Evolutionary conservation across 257 asterid genomes (phyloP), one percentile per base, ranked within the genome.

Genomic region (Coffea canephora): DNA sequence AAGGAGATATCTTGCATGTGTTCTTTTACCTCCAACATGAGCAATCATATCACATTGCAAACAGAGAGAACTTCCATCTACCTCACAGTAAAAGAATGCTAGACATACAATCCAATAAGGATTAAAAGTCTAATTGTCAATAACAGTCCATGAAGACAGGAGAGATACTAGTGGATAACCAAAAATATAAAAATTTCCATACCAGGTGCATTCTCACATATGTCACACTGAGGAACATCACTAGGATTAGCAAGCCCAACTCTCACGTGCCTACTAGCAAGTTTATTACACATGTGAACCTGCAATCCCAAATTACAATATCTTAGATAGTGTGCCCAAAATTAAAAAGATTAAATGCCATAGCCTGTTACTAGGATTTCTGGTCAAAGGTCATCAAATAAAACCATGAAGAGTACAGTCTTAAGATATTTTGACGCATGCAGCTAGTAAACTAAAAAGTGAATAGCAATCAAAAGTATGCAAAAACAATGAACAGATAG

Each of bases 251-350:
- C 98, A 36, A 95, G 95, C 69, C 98, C 98, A 71, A 95, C 99
- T 69, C 99, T 87, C 45, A 93, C 91, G 73, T 95, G 99, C 83
- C 98, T 86, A 87, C 92, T 93, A 7, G 99, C 99, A 49, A 95
- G 95, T 90, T 95, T 95, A 86, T 95, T 95, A 86, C 99, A 95
- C 99, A 84, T 82, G 82, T 95, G 99, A 19, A 93, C 98, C 99
- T 95, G 88, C 81, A 52, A 75, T 66, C 15, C 41, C 81, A 27
- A 82, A 55, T 79, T 19, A 49, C 31, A 70, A 69, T 36, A 80
- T 0, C 46, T 67, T 69, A 71, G 14, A 71, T 45, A 69, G 45
- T 39, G 15, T 75, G 69, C 41, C 43, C 62, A 46, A 45, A 69
- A 27, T 45, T 68, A 18, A 13, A 72, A 48, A 6, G 3, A 8